A percentile compares a stretch with the other conserved stretches of the same genome.
These are phyloP conservation scores for Chaetomium tenue DNA, from an alignment of 495 filamentous ascomycete species.

Conservation along the genomic window DNA sequence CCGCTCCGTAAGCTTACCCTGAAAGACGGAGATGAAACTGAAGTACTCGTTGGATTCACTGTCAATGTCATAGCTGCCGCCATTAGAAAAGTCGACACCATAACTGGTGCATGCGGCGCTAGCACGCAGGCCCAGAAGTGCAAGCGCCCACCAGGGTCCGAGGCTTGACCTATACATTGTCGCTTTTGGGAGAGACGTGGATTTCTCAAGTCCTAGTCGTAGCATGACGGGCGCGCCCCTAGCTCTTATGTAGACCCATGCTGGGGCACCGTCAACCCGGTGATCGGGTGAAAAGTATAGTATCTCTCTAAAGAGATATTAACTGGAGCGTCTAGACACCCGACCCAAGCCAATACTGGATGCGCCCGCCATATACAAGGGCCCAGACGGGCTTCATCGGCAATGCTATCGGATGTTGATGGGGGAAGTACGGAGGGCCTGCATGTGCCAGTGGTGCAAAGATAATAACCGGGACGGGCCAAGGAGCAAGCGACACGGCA, in stretches of 20 bases:
- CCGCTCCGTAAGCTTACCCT: slow-evolving; percentile 30
- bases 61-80: slow-evolving; percentile 46
- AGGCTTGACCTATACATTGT: slow-evolving; percentile 26
- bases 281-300: slow-evolving; percentile 1
- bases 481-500: slow-evolving; percentile 10
- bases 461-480: slow-evolving; percentile 19
- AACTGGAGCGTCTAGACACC: not conserved
- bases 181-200: not conserved
- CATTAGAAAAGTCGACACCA: slow-evolving; percentile 46
- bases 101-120: slow-evolving; percentile 42
- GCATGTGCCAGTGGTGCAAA: slow-evolving; percentile 6
- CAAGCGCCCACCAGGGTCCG: slow-evolving; percentile 27
- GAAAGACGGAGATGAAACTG: slow-evolving; percentile 44
- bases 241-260: not conserved
- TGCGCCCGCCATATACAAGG: not conserved
- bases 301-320: not conserved
- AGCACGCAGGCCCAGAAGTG: slow-evolving; percentile 31
- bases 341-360: not conserved
- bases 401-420: slow-evolving; percentile 23
- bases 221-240: not conserved
- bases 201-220: not conserved
- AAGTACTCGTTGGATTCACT: slow-evolving; percentile 43
- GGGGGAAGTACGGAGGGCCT: slow-evolving; percentile 19
- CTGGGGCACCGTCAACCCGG: not conserved
- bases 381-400: not conserved